Evolutionary conservation across 2,329 filamentous ascomycete genomes (phyloP).

Genomic region (Zasmidium cellare): DNA sequence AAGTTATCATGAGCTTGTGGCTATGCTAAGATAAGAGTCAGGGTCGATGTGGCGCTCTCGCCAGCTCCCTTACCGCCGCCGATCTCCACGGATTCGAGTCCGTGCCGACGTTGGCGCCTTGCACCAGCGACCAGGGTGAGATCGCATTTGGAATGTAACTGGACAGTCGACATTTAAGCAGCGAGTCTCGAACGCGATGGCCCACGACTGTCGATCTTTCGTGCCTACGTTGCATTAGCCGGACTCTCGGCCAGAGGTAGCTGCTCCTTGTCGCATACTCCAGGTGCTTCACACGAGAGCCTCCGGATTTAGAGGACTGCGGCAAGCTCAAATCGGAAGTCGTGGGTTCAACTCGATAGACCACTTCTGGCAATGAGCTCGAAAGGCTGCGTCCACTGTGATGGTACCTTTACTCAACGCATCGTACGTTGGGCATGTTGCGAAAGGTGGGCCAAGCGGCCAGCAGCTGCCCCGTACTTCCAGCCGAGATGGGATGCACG

Average conservation of each 20-base stretch:
- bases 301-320: too few relatives aligned
- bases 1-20: background rate
- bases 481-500: too few relatives aligned
- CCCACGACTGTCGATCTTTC: background rate
- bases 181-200: background rate
- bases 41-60: background rate
- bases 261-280: background rate
- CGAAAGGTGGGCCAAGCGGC: too few relatives aligned
- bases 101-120: background rate
- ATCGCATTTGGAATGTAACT: background rate
- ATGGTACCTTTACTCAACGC: too few relatives aligned
- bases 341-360: too few relatives aligned
- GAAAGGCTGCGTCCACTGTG: too few relatives aligned
- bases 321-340: too few relatives aligned
- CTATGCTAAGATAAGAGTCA: background rate
- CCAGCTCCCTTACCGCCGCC: background rate
- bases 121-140: background rate
- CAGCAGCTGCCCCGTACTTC: too few relatives aligned
- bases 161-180: background rate
- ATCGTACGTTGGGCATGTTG: too few relatives aligned
- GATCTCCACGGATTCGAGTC: background rate
- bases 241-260: background rate
- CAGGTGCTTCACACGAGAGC: too few relatives aligned
- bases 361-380: too few relatives aligned
- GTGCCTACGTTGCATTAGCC: background rate